phyloP scores from a whole-genome alignment of 345 rosid genomes.

The Eucalyptus erythrocorys region DNA sequence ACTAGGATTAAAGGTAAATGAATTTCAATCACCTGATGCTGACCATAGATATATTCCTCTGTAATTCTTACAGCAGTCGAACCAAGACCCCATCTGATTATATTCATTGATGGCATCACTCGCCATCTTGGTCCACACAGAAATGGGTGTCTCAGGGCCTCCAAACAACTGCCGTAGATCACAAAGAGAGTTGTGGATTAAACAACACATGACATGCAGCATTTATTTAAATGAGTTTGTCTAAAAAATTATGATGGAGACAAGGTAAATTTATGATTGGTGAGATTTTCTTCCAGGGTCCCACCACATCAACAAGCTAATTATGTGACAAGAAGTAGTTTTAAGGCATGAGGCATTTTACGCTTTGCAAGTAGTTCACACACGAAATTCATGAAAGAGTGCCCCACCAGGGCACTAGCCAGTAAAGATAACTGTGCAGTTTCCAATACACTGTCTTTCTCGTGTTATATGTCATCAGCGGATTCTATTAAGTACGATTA shows the following conservation, averaged over 20 bases:
- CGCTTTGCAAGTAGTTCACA: not conserved
- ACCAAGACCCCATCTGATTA: slow-evolving; percentile 94
- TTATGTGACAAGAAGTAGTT: not conserved
- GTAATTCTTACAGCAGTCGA: slow-evolving; percentile 82
- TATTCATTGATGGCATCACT: slow-evolving; percentile 76
- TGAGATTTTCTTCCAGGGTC: not conserved
- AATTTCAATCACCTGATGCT: slow-evolving; percentile 45
- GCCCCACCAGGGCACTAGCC: not conserved
- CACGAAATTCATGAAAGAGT: not conserved
- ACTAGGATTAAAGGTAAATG: not conserved
- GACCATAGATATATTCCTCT: slow-evolving; percentile 80
- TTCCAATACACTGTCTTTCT: not conserved
- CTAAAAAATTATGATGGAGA: not conserved
- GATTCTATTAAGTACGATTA: not conserved
- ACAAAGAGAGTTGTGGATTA: not conserved
- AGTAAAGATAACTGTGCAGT: not conserved
- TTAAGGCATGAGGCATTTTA: not conserved
- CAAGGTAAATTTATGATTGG: not conserved
- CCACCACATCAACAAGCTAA: not conserved
- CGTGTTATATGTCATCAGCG: not conserved
- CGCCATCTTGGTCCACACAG: slow-evolving; percentile 97
- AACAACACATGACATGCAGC: not conserved
- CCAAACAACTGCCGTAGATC: slow-evolving; percentile 48
- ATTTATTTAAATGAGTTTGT: not conserved
- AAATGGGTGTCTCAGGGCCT: slow-evolving; percentile 91